Evolutionary conservation across 2,329 filamentous ascomycete species (phyloP), one percentile per base, ranked within the genome.

Genomic region (Calonectria honghensis): DNA sequence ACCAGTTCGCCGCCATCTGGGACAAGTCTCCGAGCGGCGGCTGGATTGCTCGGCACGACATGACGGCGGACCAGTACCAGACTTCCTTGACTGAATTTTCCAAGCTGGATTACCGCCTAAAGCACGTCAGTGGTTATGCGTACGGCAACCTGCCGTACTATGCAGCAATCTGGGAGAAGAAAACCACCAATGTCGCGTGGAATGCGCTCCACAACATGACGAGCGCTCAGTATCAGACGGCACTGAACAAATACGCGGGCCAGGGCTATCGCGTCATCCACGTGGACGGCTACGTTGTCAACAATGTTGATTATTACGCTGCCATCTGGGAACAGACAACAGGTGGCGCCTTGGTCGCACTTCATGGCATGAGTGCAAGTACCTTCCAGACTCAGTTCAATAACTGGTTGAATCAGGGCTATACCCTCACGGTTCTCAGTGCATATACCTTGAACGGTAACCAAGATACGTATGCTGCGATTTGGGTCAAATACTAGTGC

Each of bases 251-350:
- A 35, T 66, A 71, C 37, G 50, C 57, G n/a, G 24, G 27, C 10
- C 59, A 66, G 9, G 68, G 68, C 11, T 71, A 64, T n/a, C 68
- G 32, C 24, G 18, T 32, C 4, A n/a, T 71, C 20, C 59, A 48
- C 27, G 68, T 71, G 0, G 54, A n/a, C n/a, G 68, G 59, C 27
- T 71, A 65, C 29, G 68, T 66, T 9, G 48, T 66, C 48, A 57
- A 66, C 59, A 71, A 71, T 37, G 61, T 71, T 31, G 68, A 45
- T 39, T 71, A 71, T 24, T 71, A 66, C 39, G 59, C 61, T 18
- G 68, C 68, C 10, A 65, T 71, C 35, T 71, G 68, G 68, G 68
- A 71, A 61, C 57, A 71, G 48, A 66, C 68, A 4, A 18, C 68
- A 20, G 29, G 32, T 37, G 48, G 68, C 18, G 20, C 48, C 27